These are phyloP conservation scores for Xylaria sp. DNA, from an alignment of 2,329 filamentous ascomycete species.

Conservation along the genomic window DNA sequence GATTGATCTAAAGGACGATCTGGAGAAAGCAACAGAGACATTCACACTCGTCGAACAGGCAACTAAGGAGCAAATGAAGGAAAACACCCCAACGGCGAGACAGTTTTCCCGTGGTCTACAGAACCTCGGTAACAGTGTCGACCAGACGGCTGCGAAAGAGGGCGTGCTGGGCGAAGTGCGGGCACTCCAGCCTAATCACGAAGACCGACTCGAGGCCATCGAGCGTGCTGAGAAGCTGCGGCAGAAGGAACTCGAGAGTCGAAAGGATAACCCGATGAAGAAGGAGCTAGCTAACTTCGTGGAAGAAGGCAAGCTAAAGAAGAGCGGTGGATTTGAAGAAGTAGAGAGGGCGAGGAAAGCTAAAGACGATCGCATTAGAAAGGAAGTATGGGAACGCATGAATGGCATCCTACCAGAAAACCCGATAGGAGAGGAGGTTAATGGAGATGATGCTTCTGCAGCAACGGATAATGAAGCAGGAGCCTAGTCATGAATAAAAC, in stretches of 20 bases:
- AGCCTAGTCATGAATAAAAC: conserved; percentile 26
- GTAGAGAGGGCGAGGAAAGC: conserved; percentile 84
- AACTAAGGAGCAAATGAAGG: conserved; percentile 96
- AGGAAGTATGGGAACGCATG: conserved; percentile 78
- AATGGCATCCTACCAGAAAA: conserved; percentile 66
- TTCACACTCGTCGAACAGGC: conserved; percentile 97
- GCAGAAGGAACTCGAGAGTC: conserved; percentile 85
- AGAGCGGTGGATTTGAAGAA: conserved; percentile 95
- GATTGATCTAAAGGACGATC: conserved; percentile 90
- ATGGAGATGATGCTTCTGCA: conserved; percentile 30
- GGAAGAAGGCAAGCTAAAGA: conserved; percentile 90
- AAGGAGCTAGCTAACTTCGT: conserved; percentile 89
- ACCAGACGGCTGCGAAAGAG: conserved; percentile 88
- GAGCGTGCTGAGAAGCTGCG: conserved; percentile 94
- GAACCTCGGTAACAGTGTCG: conserved; percentile 64
- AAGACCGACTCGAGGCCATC: conserved; percentile 92
- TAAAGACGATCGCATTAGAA: conserved; percentile 87
- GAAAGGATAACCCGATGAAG: conserved; percentile 80
- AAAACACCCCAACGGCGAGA: conserved; percentile 63
- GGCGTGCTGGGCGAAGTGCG: conserved; percentile 92
- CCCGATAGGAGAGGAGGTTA: conserved; percentile 52
- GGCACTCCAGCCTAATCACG: conserved; percentile 93
- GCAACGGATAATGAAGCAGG: conserved; percentile 37
- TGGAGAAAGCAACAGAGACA: conserved; percentile 93
- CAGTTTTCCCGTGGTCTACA: conserved; percentile 68